Base-by-base conservation (phyloP, 2,329 filamentous ascomycete genomes). In the Fonsecaea nubica region DNA sequence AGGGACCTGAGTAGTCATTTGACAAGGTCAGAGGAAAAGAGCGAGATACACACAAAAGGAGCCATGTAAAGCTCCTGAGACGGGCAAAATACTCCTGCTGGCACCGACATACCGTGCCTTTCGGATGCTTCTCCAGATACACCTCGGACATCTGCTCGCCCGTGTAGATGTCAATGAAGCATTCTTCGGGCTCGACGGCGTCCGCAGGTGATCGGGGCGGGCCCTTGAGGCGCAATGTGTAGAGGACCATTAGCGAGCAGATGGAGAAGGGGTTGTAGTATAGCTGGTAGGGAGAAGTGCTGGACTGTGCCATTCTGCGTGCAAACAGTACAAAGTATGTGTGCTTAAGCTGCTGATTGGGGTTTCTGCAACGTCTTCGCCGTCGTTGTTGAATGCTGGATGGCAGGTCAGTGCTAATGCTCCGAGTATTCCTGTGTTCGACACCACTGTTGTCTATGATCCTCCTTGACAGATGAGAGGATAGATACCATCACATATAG, bases 231-330 rank as follows among this genome's bases (percentile, higher is more conserved):
- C 64, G 59, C 9, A 66, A 12, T 4, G 64, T 66, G 35, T 58
- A 63, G 6, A 66, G 36, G 7, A 57, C 50, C 64, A 63, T 63
- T 6, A 66, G 55, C 13, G 64, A 66, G 36, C 64, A 66, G 62
- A 66, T 66, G 15, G 64, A 66, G 36, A 63, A 63, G 33, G 53
- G 58, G 40, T 63, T 63, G 55, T 66, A 63, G 56, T 66, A 66
- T 10, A 66, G 63, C 33, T 58, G 42, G 33, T 58, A 64, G 15
- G 32, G 54, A 8, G 54, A 13, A 21, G 4, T 21, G 6, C 12
- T 53, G 50, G 52, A 9, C 10, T 48, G 42, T n/a, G 42, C 42
- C 42, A 48, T 48, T 21, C n/a, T 40, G 38, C 12, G 2, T 5
- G 12, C 8, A 21, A 21, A 21, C 3, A 2, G 40, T 7, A 42